These are phyloP conservation scores for Mrakia hoshinonis DNA, from an alignment of 768 basidiomycete genomes.

Conservation along the genomic window DNA sequence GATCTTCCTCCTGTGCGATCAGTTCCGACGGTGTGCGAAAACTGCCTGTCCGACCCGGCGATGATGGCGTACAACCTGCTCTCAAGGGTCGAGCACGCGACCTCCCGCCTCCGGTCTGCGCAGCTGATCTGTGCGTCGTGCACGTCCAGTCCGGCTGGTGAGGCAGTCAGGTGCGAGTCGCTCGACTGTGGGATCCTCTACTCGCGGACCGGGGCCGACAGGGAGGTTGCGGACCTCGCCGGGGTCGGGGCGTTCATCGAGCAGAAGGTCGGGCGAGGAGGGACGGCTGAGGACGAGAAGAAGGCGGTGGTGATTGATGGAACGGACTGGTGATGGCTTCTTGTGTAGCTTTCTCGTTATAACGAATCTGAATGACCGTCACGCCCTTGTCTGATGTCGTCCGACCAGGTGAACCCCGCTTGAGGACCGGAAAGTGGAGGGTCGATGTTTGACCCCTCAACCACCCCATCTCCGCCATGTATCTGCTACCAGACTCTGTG, in stretches of 20 bases:
- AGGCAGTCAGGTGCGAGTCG: conserved; percentile 66
- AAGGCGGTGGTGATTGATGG: conserved; percentile 8
- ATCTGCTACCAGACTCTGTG: not conserved
- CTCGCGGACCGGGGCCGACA: conserved; percentile 51
- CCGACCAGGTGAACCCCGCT: no score
- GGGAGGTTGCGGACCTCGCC: conserved; percentile 39
- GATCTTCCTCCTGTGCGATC: not conserved
- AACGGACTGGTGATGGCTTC: not conserved
- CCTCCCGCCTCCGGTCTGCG: conserved; percentile 50
- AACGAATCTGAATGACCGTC: no score
- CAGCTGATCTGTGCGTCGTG: conserved; percentile 70
- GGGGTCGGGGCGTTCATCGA: conserved; percentile 32
- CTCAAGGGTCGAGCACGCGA: conserved; percentile 50
- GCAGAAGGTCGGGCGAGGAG: not conserved
- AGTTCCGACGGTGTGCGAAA: conserved; percentile 50
- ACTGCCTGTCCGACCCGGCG: conserved; percentile 49
- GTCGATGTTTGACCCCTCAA: no score
- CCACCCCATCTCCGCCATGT: not conserved
- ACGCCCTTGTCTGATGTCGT: no score
- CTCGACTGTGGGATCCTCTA: conserved; percentile 81
- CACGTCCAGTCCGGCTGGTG: conserved; percentile 49
- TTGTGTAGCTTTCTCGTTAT: no score
- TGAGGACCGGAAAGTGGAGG: no score
- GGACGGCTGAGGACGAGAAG: not conserved
- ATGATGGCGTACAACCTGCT: conserved; percentile 54